Evolutionary conservation across 2,329 filamentous ascomycete genomes (phyloP).

Genomic region (Nemania bipapillata): DNA sequence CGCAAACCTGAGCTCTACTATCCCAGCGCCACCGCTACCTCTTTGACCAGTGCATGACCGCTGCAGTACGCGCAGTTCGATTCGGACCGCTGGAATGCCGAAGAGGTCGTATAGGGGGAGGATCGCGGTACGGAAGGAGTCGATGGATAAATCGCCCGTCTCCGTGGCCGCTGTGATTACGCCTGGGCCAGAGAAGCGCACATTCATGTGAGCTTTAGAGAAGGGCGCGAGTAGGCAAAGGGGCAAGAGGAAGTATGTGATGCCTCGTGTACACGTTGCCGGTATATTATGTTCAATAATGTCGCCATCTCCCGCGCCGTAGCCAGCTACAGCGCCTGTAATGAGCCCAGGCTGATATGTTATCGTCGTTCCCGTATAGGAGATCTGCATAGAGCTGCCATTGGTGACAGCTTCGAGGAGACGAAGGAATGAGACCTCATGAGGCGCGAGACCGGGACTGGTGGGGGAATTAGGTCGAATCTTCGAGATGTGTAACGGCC

Average conservation of each 20-base stretch:
- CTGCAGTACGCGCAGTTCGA: conserved; percentile 84
- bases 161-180: conserved; percentile 90
- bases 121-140: conserved; percentile 92
- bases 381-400: conserved; percentile 93
- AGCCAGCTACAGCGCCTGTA: conserved; percentile 78
- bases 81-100: conserved; percentile 79
- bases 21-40: conserved; percentile 83
- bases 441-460: conserved; percentile 85
- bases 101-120: conserved; percentile 90
- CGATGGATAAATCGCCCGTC: conserved; percentile 86
- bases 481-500: conserved; percentile 88
- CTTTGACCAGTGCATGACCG: conserved; percentile 80
- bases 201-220: conserved; percentile 88
- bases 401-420: conserved; percentile 95
- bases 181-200: conserved; percentile 87
- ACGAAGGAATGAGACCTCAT: conserved; percentile 95
- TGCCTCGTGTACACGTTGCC: conserved; percentile 78
- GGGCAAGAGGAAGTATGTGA: conserved; percentile 91
- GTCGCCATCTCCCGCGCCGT: conserved; percentile 74
- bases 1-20: conserved; percentile 93
- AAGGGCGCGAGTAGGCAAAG: conserved; percentile 92
- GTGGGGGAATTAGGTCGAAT: conserved; percentile 89
- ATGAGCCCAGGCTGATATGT: conserved; percentile 93
- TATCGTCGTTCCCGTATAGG: conserved; percentile 92
- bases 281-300: conserved; percentile 85